Percentiles rank a stretch among this genome's conserved stretches.
Conservation (phyloP, 352 stramenopile species). For the Globisporangium recalcitrans region DNA sequence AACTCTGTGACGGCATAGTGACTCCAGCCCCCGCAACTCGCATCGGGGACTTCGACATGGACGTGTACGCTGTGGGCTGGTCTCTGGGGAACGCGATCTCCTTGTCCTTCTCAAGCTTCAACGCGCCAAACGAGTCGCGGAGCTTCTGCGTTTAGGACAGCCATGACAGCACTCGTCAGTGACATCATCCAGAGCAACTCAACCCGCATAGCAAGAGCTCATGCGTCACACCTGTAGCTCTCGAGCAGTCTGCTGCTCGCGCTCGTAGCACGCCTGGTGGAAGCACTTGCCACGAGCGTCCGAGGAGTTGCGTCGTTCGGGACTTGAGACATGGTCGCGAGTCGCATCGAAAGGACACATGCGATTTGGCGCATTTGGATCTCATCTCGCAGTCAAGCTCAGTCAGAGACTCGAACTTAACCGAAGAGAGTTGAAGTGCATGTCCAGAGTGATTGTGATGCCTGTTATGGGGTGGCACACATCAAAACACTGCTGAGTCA, state of each 20-base stretch:
- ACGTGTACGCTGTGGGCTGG: constrained; percentile 22
- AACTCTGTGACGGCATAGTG: background rate
- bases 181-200: background rate
- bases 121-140: constrained; percentile 44
- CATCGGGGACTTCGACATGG: constrained; percentile 6
- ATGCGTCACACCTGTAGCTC: constrained; percentile 29
- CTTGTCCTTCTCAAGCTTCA: constrained; percentile 50
- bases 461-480: background rate
- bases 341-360: background rate
- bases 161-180: background rate
- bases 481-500: background rate
- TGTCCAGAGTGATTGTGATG: constrained; percentile 1
- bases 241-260: constrained; percentile 20
- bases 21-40: background rate
- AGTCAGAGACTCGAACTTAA: background rate
- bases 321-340: constrained; percentile 1
- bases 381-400: too few species aligned
- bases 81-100: constrained; percentile 49
- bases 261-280: constrained; percentile 25
- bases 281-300: constrained; percentile 12
- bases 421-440: constrained; percentile 4
- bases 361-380: background rate
- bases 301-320: constrained; percentile 8
- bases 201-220: background rate
- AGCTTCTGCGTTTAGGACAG: constrained; percentile 24